A percentile compares a stretch with the other conserved stretches of the same genome.
Conservation (phyloP, 176 grass and related monocot genomes). For the Cocos nucifera region DNA sequence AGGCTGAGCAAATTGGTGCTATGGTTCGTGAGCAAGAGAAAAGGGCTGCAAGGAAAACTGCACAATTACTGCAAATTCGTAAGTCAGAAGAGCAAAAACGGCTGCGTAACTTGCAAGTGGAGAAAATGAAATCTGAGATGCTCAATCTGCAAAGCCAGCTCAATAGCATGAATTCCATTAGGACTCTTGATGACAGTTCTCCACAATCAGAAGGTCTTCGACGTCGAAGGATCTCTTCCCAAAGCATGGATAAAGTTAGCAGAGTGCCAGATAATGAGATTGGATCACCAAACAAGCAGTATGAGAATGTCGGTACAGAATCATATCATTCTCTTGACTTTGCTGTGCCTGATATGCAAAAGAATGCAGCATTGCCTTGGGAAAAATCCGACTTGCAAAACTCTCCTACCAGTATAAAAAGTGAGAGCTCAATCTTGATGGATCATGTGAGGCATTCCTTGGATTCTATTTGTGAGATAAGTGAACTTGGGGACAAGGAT, state of each 20-base stretch:
- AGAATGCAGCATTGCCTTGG: slow-evolving; percentile 24
- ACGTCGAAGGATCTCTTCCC: slow-evolving; percentile 42
- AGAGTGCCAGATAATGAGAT: slow-evolving; percentile 24
- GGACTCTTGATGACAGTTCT: slow-evolving; percentile 32
- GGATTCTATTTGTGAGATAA: slow-evolving; percentile 62
- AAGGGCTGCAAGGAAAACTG: slow-evolving; percentile 80
- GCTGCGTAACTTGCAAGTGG: slow-evolving; percentile 82
- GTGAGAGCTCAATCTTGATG: slow-evolving; percentile 35
- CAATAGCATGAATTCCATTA: slow-evolving; percentile 62
- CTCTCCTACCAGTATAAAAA: slow-evolving; percentile 40
- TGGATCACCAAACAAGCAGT: slow-evolving; percentile 30
- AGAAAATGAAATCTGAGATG: slow-evolving; percentile 98
- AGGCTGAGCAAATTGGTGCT: slow-evolving; percentile 92
- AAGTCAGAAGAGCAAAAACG: slow-evolving; percentile 80
- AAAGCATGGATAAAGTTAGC: slow-evolving; percentile 17
- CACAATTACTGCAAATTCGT: slow-evolving; percentile 73
- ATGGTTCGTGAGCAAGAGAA: slow-evolving; percentile 96
- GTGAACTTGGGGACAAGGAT: slow-evolving; percentile 43
- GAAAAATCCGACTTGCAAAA: slow-evolving; percentile 30
- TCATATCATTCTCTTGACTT: slow-evolving; percentile 51
- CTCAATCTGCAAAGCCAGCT: slow-evolving; percentile 92
- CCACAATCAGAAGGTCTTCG: slow-evolving; percentile 51
- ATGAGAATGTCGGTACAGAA: slow-evolving; percentile 38
- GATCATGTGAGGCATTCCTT: slow-evolving; percentile 48
- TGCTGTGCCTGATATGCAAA: slow-evolving; percentile 36